Conservation (phyloP, 2,329 filamentous ascomycete genomes). For the Cylindrodendrum hubeiense region DNA sequence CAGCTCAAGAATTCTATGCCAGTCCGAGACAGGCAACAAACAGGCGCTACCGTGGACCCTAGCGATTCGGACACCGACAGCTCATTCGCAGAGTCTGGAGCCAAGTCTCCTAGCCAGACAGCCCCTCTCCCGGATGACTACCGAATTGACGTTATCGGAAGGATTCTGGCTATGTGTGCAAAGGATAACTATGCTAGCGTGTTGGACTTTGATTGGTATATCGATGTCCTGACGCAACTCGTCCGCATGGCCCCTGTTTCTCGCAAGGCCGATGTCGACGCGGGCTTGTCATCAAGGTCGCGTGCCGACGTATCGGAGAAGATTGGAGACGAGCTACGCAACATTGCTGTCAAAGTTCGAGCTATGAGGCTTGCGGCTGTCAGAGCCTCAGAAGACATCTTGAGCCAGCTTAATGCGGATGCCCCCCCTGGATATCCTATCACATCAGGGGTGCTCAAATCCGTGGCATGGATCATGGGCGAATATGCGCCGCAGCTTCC, state of each 20-base stretch:
- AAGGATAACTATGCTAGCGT: conserved; percentile 89
- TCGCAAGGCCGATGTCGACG: conserved; percentile 54
- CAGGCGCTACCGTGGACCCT: conserved; percentile 56
- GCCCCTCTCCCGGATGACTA: conserved; percentile 88
- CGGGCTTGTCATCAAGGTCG: conserved; percentile 45
- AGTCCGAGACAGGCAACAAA: conserved; percentile 58
- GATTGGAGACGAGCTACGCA: conserved; percentile 89
- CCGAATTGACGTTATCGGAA: conserved; percentile 81
- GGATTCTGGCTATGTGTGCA: conserved; percentile 90
- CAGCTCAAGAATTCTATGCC: conserved; percentile 79
- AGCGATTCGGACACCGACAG: conserved; percentile 65
- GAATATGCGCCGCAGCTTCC: conserved; percentile 84
- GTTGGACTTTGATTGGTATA: conserved; percentile 96
- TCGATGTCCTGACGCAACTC: conserved; percentile 88
- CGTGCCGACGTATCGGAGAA: conserved; percentile 69
- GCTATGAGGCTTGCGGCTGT: conserved; percentile 85
- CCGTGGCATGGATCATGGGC: conserved; percentile 87
- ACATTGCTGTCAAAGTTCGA: conserved; percentile 91
- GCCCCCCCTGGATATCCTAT: conserved; percentile 67
- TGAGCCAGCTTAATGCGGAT: conserved; percentile 68
- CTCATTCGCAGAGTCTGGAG: conserved; percentile 54
- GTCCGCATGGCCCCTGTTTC: conserved; percentile 76
- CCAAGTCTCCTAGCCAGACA: conserved; percentile 52
- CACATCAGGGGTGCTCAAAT: conserved; percentile 76
- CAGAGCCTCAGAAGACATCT: conserved; percentile 83